Conservation (phyloP, 192 early-diverging fungal genomes). For the Linnemannia schmuckeri region DNA sequence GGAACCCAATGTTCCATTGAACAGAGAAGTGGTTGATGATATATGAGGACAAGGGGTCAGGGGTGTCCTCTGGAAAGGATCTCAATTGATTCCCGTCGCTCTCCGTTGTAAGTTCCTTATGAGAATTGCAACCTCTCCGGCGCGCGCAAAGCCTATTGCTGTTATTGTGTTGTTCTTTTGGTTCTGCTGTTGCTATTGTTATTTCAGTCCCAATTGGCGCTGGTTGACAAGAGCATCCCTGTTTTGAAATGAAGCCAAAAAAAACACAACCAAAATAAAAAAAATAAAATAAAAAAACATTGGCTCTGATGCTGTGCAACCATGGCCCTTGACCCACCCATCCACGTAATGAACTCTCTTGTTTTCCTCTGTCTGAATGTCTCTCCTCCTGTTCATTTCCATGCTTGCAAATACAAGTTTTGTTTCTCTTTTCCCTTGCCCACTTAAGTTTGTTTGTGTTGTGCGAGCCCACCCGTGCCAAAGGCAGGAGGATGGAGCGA, state of each 20-base stretch:
- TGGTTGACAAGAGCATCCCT: not conserved
- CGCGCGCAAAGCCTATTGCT: not conserved
- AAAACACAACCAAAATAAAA: not conserved
- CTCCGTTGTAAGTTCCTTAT: not conserved
- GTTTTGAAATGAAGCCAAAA: constrained; percentile 3
- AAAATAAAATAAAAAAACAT: too few species aligned
- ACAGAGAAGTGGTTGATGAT: not conserved
- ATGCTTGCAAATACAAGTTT: not conserved
- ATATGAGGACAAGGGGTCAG: not conserved
- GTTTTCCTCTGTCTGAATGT: not conserved
- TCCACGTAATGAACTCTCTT: constrained; percentile 1
- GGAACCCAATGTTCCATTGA: not conserved
- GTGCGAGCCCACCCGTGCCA: not conserved
- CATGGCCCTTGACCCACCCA: not conserved
- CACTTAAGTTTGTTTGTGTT: not conserved
- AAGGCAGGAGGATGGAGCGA: not conserved
- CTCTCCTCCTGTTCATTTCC: not conserved
- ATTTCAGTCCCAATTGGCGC: not conserved
- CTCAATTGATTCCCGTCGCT: not conserved
- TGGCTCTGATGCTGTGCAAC: constrained; percentile 11
- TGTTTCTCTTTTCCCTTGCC: not conserved
- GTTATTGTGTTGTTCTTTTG: too few species aligned
- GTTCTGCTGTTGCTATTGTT: too few species aligned
- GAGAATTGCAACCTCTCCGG: not conserved
- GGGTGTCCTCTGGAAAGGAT: not conserved